A percentile compares a stretch with the other conserved stretches of the same genome.
phyloP scores from a whole-genome alignment of 2,329 filamentous ascomycete genomes.

The Pseudogymnoascus destructans region DNA sequence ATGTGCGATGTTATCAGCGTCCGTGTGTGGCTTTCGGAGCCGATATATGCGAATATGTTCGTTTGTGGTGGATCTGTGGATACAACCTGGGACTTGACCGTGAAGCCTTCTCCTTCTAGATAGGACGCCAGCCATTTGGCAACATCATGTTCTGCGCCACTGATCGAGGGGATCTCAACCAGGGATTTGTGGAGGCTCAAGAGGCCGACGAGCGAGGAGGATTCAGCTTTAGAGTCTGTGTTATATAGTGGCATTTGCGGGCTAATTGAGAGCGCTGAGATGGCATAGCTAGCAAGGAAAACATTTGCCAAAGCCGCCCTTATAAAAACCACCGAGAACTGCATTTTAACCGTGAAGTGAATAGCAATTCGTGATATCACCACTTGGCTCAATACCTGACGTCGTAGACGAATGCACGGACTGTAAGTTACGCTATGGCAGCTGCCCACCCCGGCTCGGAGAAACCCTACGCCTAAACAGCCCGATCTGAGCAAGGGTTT shows the following conservation, averaged over 20 bases:
- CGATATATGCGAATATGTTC: conserved; percentile 51
- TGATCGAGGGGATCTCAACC: conserved; percentile 49
- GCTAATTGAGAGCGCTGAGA: conserved; percentile 12
- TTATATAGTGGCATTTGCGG: conserved; percentile 14
- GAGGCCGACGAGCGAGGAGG: conserved; percentile 28
- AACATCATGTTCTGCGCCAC: conserved; percentile 44
- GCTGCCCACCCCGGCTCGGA: not conserved
- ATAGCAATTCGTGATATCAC: not conserved
- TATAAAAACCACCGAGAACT: not conserved
- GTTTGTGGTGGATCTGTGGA: conserved; percentile 23
- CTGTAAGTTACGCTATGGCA: not conserved
- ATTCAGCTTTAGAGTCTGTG: conserved; percentile 8
- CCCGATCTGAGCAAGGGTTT: conserved; percentile 4
- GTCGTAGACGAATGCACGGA: not conserved
- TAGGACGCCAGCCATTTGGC: conserved; percentile 45
- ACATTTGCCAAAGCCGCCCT: conserved; percentile 4
- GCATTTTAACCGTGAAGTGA: not conserved
- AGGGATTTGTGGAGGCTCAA: conserved; percentile 50
- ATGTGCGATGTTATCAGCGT: conserved; percentile 50
- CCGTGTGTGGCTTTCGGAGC: conserved; percentile 34
- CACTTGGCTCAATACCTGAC: not conserved
- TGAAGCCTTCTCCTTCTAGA: conserved; percentile 44
- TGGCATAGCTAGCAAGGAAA: conserved; percentile 14
- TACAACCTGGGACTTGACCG: conserved; percentile 44
- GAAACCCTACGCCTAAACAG: conserved; percentile 10